Evolutionary conservation across 2,329 filamentous ascomycete genomes (phyloP), one percentile per base, ranked within the genome.

Genomic region (Teratosphaeriaceae sp.): DNA sequence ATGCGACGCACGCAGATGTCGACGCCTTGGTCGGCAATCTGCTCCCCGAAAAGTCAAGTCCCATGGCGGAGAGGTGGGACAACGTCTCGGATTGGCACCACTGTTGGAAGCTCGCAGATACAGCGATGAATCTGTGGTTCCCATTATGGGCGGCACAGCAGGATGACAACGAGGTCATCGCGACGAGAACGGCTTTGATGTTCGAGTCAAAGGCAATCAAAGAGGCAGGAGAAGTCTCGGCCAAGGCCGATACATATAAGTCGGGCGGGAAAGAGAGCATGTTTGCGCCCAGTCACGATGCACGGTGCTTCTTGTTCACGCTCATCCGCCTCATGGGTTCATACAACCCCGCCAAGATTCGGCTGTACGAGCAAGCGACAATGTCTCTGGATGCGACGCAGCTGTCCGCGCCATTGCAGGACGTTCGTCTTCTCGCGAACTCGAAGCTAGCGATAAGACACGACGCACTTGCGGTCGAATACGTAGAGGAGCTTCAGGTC

Each of bases 81-180:
- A 46, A 12, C 18, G n/a, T n/a, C n/a, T n/a, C n/a, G n/a, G n/a
- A n/a, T n/a, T 34, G 6, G 15, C 31, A 34, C 19, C 22, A 38
- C 21, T n/a, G 51, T 9, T 58, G 56, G 56, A 41, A 42, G 15
- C 29, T 53, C 27, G 29, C 48, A 7, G 27, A 41, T n/a, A 33
- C 37, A 26, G 38, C 48, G 4, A 43, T 56, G 3, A 37, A 50
- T 11, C 38, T 52, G 22, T 57, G 51, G 50, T 52, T 47, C 12
- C 55, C 53, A 2, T 27, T 41, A 9, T 53, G 46, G 47, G 42
- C 41, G 21, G 39, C 38, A 7, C 37, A 30, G 21, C 43, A 47
- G 30, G 37, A 30, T 18, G 38, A 44, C 15, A 22, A 12, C 24
- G 33, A 20, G 22, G 30, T 18, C 18, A 16, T 39, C 24, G n/a